phyloP scores from a whole-genome alignment of 495 filamentous ascomycete species.

The Cairneyella variabilis region DNA sequence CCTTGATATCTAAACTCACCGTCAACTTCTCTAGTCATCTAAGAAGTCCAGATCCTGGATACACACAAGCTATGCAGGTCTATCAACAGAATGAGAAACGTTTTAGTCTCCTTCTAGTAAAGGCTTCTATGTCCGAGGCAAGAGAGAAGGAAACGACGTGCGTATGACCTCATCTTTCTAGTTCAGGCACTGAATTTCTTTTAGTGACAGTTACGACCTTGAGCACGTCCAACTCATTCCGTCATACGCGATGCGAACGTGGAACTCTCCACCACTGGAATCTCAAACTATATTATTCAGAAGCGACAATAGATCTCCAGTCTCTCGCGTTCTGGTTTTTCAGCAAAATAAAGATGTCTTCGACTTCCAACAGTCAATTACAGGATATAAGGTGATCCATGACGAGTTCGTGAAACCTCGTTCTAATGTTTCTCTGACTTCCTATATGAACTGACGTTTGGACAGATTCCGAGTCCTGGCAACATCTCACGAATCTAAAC shows the following conservation, averaged over 20 bases:
- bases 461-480: slow-evolving; percentile 4
- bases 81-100: not conserved
- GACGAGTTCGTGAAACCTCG: slow-evolving; percentile 2
- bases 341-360: slow-evolving; percentile 8
- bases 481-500: slow-evolving; percentile 8
- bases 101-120: not conserved
- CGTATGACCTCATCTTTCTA: not conserved
- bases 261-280: not conserved
- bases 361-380: slow-evolving; percentile 8
- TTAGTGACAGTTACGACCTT: slow-evolving; percentile 7
- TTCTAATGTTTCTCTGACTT: not conserved
- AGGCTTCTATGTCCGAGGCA: not conserved
- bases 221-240: slow-evolving; percentile 6
- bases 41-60: not conserved
- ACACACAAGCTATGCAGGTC: slow-evolving; percentile 1
- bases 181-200: not conserved
- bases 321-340: slow-evolving; percentile 7
- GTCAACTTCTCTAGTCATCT: no score
- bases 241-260: slow-evolving; percentile 3
- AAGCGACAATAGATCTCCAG: not conserved
- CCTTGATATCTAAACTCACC: no score
- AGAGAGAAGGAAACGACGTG: slow-evolving; percentile 13
- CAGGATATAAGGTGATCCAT: slow-evolving; percentile 10
- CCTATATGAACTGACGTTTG: not conserved
- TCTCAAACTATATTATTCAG: slow-evolving; percentile 12